Evolutionary conservation across 768 basidiomycete species (phyloP).

Genomic region (Gyrodon lividus): DNA sequence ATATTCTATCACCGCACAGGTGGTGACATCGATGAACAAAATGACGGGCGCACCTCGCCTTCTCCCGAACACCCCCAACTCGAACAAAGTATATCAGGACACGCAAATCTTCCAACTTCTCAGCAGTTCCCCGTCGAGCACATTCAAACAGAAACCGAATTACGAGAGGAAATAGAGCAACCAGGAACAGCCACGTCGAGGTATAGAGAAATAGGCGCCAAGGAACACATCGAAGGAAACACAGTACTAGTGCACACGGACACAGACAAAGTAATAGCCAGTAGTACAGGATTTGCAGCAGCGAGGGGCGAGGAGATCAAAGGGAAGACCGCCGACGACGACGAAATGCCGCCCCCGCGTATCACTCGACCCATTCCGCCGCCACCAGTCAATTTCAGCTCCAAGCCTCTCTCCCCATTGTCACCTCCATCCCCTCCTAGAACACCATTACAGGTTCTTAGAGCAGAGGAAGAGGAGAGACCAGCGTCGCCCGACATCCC

Average conservation of each 20-base stretch:
- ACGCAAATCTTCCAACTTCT: not conserved
- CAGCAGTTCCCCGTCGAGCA: not conserved
- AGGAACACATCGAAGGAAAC: not conserved
- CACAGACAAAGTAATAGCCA: not conserved
- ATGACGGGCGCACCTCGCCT: not conserved
- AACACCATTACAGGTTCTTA: slow-evolving; percentile 10
- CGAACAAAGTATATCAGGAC: not conserved
- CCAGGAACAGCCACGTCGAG: not conserved
- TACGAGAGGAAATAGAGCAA: not conserved
- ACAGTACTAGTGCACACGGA: not conserved
- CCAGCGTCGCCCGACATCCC: slow-evolving; percentile 31
- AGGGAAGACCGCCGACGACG: slow-evolving; percentile 19
- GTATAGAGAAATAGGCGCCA: not conserved
- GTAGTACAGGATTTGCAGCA: not conserved
- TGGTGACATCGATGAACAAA: slow-evolving; percentile 4
- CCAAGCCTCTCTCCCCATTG: slow-evolving; percentile 18
- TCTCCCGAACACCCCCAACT: not conserved
- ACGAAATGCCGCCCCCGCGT: slow-evolving; percentile 32
- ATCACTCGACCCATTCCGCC: slow-evolving; percentile 32
- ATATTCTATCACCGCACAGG: slow-evolving; percentile 5
- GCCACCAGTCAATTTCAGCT: slow-evolving; percentile 30
- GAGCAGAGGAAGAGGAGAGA: slow-evolving; percentile 21
- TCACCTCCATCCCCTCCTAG: slow-evolving; percentile 19
- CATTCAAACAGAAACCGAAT: slow-evolving; percentile 1
- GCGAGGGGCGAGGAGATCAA: slow-evolving; percentile 15